Evolutionary conservation across 495 filamentous ascomycete genomes (phyloP), one percentile per base, ranked within the genome.

Genomic region (Rhizodiscina lignyota): DNA sequence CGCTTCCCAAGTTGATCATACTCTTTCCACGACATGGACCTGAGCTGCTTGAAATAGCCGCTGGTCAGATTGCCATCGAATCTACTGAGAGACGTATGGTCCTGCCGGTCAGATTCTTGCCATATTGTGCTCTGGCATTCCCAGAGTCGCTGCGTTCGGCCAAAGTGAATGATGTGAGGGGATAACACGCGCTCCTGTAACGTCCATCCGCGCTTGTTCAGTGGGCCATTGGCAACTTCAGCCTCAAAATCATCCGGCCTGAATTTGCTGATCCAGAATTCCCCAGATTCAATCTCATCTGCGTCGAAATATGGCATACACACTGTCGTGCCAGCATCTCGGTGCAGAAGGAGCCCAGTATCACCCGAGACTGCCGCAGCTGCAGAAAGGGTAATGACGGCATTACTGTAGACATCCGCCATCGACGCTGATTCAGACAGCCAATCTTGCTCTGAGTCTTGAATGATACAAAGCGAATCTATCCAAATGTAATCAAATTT

Each of bases 391-490:
- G 35, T 37, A 16, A 37, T 10, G 12, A 18, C 16, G 21, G 35
- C 20, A 8, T 37, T 37, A 6, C 12, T n/a, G 21, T 39, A 39
- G 10, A 35, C 24, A 19, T 28, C 12, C 10, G 29, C 37, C 37
- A 39, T 39, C 20, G 12, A 22, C 11, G 17, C 4, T 2, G 37
- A 12, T 22, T 39, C 30, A 4, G 12, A n/a, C 15, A 21, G 18
- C 37, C 37, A 39, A 18, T 39, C 37, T 4, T 39, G 11, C 21
- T n/a, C 21, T 13, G 17, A 16, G 18, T 39, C 28, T 32, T 38
- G 35, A 16, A 38, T 13, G 18, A 38, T 38, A 15, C 35, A 38
- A 2, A 38, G n/a, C 2, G 13, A 12, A 34, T 39, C 37, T 6
- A 39, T 39, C 37, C 37, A 39, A 2, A 39, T 2, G 19, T 39